Conservation (phyloP, 2,329 filamentous ascomycete species). For the Dendrostoma leiphaemia region DNA sequence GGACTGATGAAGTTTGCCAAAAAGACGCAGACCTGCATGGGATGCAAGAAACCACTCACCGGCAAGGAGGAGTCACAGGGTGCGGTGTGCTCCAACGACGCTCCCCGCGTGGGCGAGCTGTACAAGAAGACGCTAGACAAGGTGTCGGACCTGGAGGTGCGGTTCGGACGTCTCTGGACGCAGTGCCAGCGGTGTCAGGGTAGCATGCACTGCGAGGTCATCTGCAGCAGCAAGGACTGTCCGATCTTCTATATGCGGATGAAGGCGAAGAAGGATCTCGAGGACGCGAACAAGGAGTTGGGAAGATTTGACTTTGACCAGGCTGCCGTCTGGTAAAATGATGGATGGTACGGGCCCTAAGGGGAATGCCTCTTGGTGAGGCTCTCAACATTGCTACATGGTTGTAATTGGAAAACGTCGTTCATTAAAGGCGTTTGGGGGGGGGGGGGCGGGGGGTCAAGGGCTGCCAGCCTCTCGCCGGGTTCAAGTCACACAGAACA, state of each 20-base stretch:
- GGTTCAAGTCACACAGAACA: not conserved
- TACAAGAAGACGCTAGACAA: conserved; percentile 89
- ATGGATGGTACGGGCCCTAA: conserved; percentile 3
- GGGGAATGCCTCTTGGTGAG: not conserved
- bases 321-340: conserved; percentile 58
- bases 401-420: not conserved
- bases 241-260: conserved; percentile 99
- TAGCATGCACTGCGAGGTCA: conserved; percentile 97
- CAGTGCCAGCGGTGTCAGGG: conserved; percentile 98
- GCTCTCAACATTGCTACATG: not conserved
- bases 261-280: conserved; percentile 99
- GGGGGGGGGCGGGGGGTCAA: too few species aligned
- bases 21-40: conserved; percentile 97
- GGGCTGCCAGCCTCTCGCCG: not conserved
- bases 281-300: conserved; percentile 90
- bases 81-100: conserved; percentile 85
- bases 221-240: conserved; percentile 93
- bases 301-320: conserved; percentile 84
- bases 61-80: conserved; percentile 76
- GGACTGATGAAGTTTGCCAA: conserved; percentile 98
- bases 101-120: conserved; percentile 81
- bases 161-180: conserved; percentile 92
- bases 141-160: conserved; percentile 87
- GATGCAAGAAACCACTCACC: conserved; percentile 93
- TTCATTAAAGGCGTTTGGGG: too few species aligned